Evolutionary conservation across 108 stramenopile species (phyloP).

Genomic region (Epithemia pelagica): DNA sequence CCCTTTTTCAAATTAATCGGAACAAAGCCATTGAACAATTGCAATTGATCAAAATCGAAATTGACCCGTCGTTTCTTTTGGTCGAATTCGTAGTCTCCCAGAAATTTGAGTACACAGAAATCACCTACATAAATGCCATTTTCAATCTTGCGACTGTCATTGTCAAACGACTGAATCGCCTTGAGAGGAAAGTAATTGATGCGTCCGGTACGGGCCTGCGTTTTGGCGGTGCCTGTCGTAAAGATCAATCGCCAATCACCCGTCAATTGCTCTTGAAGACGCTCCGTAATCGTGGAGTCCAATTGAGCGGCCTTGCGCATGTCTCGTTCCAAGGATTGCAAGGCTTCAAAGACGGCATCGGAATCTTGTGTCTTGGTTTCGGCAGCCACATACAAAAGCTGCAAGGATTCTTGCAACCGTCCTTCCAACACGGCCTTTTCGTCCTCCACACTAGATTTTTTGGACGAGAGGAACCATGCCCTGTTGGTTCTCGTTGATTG

Average conservation of each 20-base stretch:
- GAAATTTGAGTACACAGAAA: constrained; percentile 68
- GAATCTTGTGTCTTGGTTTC: constrained; percentile 73
- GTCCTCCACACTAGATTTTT: too few relatives aligned
- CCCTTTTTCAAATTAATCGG: constrained; percentile 25
- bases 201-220: constrained; percentile 59
- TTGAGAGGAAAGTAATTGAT: constrained; percentile 92
- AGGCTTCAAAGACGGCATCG: constrained; percentile 54
- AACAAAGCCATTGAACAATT: constrained; percentile 26
- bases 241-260: constrained; percentile 88
- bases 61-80: constrained; percentile 58
- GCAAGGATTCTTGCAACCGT: background rate
- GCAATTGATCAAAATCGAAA: constrained; percentile 79
- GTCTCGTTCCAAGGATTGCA: constrained; percentile 59
- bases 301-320: constrained; percentile 54
- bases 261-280: constrained; percentile 27
- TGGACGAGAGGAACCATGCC: too few relatives aligned
- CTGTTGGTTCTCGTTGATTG: too few relatives aligned
- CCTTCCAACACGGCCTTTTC: background rate
- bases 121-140: constrained; percentile 84
- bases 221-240: constrained; percentile 84
- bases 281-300: constrained; percentile 24
- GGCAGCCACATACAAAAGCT: constrained; percentile 33
- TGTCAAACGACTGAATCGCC: constrained; percentile 72
- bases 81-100: constrained; percentile 73
- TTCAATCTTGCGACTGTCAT: constrained; percentile 45